These are phyloP conservation scores for Uncinocarpus reesii DNA, from an alignment of 2,329 filamentous ascomycete species.

Conservation along the genomic window DNA sequence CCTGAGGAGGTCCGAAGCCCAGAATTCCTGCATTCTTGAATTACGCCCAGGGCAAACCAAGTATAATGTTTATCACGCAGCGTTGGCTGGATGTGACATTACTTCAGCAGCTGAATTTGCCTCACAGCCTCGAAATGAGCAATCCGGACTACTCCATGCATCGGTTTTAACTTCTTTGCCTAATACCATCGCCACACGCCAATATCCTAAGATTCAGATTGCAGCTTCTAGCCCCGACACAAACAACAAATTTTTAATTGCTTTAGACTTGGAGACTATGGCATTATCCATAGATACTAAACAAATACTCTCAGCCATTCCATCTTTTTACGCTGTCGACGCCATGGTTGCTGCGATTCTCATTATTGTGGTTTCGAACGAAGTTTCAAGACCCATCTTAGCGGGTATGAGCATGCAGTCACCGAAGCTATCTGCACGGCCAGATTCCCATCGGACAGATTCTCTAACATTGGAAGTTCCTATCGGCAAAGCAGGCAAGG, in stretches of 20 bases:
- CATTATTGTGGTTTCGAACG: conserved; percentile 37
- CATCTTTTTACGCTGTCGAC: conserved; percentile 41
- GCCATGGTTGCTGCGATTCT: conserved; percentile 38
- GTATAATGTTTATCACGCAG: conserved; percentile 41
- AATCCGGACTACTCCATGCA: conserved; percentile 11
- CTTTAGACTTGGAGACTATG: conserved; percentile 35
- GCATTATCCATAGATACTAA: conserved; percentile 34
- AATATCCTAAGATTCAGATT: conserved; percentile 11
- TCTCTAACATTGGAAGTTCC: conserved; percentile 1
- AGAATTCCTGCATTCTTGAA: conserved; percentile 39
- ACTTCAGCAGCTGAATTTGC: not conserved
- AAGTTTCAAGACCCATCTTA: conserved; percentile 31
- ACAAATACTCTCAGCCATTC: conserved; percentile 33
- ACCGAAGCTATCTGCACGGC: conserved; percentile 15
- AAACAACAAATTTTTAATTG: conserved; percentile 30
- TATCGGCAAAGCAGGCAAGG: conserved; percentile 9
- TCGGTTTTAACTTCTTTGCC: conserved; percentile 20
- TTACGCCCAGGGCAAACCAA: conserved; percentile 34
- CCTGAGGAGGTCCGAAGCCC: conserved; percentile 35
- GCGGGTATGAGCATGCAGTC: conserved; percentile 28
- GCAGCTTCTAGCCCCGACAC: not conserved
- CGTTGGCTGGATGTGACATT: conserved; percentile 20
- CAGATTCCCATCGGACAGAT: conserved; percentile 12
- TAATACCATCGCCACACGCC: conserved; percentile 8
- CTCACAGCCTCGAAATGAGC: not conserved